Evolutionary conservation across 1,284 basidiomycete genomes (phyloP).

Genomic region (Pascua sp.): DNA sequence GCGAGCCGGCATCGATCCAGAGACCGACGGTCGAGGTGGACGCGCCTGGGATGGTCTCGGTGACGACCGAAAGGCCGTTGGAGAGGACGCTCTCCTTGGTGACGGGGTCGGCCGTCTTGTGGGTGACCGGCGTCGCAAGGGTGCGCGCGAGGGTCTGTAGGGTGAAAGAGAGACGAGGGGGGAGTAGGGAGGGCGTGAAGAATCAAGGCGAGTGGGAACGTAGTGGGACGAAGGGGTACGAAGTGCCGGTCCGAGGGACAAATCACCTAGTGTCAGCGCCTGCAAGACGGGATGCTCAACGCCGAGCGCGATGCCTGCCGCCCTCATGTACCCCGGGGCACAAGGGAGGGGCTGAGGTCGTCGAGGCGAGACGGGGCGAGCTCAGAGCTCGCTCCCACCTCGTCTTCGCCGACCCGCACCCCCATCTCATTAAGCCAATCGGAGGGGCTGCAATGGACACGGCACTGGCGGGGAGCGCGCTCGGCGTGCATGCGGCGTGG

Average conservation of each 20-base stretch:
- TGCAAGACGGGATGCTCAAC: no score
- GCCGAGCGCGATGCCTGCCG: no score
- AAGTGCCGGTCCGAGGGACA: no score
- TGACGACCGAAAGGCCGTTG: conserved; percentile 89
- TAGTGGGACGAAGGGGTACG: no score
- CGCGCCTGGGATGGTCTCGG: conserved; percentile 87
- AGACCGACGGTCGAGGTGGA: conserved; percentile 98
- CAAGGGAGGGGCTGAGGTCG: no score
- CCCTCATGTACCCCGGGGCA: no score
- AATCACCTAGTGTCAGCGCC: no score
- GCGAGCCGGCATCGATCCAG: conserved; percentile 97
- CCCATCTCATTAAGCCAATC: conserved; percentile 6
- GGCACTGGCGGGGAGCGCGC: not conserved
- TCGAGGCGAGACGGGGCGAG: no score
- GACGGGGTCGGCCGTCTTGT: conserved; percentile 64
- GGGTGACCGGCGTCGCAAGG: conserved; percentile 52
- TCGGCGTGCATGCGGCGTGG: not conserved
- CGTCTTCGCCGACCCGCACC: no score
- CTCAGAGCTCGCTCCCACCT: no score
- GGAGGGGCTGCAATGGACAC: conserved; percentile 11
- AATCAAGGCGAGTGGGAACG: no score
- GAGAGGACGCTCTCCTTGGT: conserved; percentile 84
- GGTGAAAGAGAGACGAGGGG: not conserved
- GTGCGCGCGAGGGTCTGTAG: conserved; percentile 36
- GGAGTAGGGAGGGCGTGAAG: no score